Conservation (phyloP, 192 early-diverging fungal species). For the Coemansia sp. region DNA sequence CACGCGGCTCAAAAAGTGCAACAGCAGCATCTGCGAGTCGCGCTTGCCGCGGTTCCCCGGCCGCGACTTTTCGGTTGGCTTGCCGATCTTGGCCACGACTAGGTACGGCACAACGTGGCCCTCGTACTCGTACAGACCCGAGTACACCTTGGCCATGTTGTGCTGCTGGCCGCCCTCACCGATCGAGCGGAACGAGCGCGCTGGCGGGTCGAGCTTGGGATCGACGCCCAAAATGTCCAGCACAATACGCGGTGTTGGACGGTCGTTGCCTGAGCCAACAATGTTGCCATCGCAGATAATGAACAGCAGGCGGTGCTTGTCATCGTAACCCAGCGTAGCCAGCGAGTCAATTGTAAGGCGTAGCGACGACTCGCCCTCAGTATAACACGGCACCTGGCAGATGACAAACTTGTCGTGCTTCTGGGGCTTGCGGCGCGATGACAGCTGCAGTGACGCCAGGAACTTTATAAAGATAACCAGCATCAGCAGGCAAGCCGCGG, state of each 20-base stretch:
- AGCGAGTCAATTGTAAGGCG: slow-evolving; percentile 83
- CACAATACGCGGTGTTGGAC: slow-evolving; percentile 89
- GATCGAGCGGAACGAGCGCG: slow-evolving; percentile 78
- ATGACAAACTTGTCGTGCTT: slow-evolving; percentile 96
- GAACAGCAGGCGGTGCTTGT: slow-evolving; percentile 86
- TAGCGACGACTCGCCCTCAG: slow-evolving; percentile 84
- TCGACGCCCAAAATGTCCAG: slow-evolving; percentile 87
- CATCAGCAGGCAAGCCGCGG: slow-evolving; percentile 71
- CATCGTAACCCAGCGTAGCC: slow-evolving; percentile 72
- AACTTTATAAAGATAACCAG: slow-evolving; percentile 81
- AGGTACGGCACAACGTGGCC: slow-evolving; percentile 91
- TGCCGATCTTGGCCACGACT: slow-evolving; percentile 92
- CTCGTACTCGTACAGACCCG: slow-evolving; percentile 86
- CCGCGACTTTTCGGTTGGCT: slow-evolving; percentile 75
- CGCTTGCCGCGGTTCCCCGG: slow-evolving; percentile 98
- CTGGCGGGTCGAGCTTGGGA: slow-evolving; percentile 68
- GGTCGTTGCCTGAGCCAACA: slow-evolving; percentile 91
- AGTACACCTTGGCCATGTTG: slow-evolving; percentile 96
- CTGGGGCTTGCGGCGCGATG: slow-evolving; percentile 69
- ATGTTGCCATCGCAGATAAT: slow-evolving; percentile 89
- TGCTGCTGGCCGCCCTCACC: slow-evolving; percentile 88
- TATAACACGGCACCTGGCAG: slow-evolving; percentile 93
- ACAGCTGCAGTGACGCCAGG: slow-evolving; percentile 75
- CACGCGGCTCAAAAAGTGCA: slow-evolving; percentile 90
- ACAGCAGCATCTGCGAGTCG: slow-evolving; percentile 93